Percentiles rank a stretch among this genome's conserved stretches.
Conservation (phyloP, 495 filamentous ascomycete species). For the Bryoglossum gracile region DNA sequence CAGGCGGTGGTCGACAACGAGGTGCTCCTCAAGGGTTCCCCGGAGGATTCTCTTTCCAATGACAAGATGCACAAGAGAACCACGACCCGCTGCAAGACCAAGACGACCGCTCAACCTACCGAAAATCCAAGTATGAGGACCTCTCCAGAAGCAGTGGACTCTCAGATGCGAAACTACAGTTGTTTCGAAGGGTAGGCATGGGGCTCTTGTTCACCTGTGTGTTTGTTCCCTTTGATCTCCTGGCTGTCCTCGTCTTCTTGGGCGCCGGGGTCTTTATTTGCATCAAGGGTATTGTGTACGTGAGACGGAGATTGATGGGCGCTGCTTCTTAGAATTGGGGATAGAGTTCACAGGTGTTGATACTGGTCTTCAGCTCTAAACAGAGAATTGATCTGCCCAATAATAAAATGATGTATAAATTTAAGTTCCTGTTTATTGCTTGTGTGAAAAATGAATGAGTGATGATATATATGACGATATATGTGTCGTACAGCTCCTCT, state of each 20-base stretch:
- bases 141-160: not conserved
- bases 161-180: constrained; percentile 7
- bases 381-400: not conserved
- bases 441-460: no score
- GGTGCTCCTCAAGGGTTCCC: constrained; percentile 31
- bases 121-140: constrained; percentile 1
- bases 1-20: constrained; percentile 20
- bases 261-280: constrained; percentile 16
- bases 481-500: no score
- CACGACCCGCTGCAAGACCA: constrained; percentile 2
- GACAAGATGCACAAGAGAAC: constrained; percentile 19
- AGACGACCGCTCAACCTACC: not conserved
- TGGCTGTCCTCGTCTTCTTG: constrained; percentile 13
- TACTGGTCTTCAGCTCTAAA: not conserved
- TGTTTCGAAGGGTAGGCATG: constrained; percentile 19
- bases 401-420: not conserved
- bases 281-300: constrained; percentile 14
- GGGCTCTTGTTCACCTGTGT: constrained; percentile 20
- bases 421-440: no score
- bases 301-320: constrained; percentile 11
- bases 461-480: no score
- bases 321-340: constrained; percentile 16
- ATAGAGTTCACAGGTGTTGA: no score
- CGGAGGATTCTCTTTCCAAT: constrained; percentile 26
- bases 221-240: constrained; percentile 25